Conservation (phyloP, 345 rosid species). For the Salix brachista region DNA sequence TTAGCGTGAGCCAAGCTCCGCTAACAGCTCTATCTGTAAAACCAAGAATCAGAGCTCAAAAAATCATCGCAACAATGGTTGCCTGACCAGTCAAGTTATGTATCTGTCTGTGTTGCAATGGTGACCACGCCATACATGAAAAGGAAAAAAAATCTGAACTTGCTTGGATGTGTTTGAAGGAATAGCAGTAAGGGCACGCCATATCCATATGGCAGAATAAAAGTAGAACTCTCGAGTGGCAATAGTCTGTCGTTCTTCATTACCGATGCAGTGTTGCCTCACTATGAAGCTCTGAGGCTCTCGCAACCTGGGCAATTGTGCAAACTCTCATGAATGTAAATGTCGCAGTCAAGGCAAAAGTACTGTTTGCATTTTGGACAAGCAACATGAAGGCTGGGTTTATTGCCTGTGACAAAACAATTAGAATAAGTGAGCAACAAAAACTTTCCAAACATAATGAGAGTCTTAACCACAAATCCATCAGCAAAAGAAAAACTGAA, state of each 20-base stretch:
- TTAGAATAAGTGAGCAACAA: not conserved
- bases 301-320: constrained; percentile 98
- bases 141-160: too few species aligned
- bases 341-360: constrained; percentile 92
- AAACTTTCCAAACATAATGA: not conserved
- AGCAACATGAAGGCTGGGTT: constrained; percentile 41
- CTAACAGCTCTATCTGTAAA: too few species aligned
- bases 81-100: too few species aligned
- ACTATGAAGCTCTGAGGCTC: constrained; percentile 35
- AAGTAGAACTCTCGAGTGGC: too few species aligned
- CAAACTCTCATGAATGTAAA: constrained; percentile 85
- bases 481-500: not conserved
- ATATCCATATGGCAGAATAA: too few species aligned
- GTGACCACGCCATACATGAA: too few species aligned
- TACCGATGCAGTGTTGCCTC: not conserved
- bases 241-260: not conserved
- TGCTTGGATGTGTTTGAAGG: too few species aligned
- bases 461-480: not conserved
- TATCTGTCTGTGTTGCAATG: too few species aligned
- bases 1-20: too few species aligned
- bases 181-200: too few species aligned
- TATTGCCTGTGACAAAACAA: constrained; percentile 49
- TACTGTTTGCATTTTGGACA: constrained; percentile 67
- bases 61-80: too few species aligned
- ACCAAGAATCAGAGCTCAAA: too few species aligned